Base-by-base conservation (phyloP, 2,329 filamentous ascomycete species). In the Didymella glomerata region DNA sequence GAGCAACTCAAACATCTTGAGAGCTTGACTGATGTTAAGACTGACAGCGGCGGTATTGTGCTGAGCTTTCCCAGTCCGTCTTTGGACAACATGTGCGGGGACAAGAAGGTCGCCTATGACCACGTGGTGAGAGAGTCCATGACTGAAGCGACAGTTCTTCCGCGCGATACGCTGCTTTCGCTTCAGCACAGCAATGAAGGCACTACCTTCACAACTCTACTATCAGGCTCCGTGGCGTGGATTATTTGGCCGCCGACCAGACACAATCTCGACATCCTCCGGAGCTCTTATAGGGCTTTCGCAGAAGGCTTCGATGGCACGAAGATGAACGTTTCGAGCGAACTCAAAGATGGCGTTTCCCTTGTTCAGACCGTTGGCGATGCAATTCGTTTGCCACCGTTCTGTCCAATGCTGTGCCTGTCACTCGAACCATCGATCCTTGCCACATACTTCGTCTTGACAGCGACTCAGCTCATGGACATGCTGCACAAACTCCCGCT, bases 201-300 rank as follows among this genome's bases (percentile, higher is more conserved):
- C 10, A 62, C 36, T 7, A 66, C 58, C 4, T 63, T 58, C 49
- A 57, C 49, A 4, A 68, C 62, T 1, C 41, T 72, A 2, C 47
- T 68, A 4, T 52, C 57, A 11, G 68, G 69, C 11, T 54, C 57
- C 2, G 40, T 68, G 3, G 45, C 63, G 4, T 69, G 67, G 64
- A 62, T 68, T 3, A 61, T 70, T 34, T 72, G 69, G 68, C 69
- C 69, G 3, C 60, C 63, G 3, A 70, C 64, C 5, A 6, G 30
- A 5, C 48, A 63, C 4, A 71, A 72, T 41, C 32, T 69, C 41
- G 18, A 20, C 14, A 45, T 54, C 2, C 40, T 71, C 1, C 46
- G 61, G 9, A 36, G 16, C 0, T 57, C 46, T 1, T 71, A 70
- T 51, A 51, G 62, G 1, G 28, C 30, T 1, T 57, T 49, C 28